Base-by-base conservation (phyloP, 257 asterid genomes). In the Ilex asprella region DNA sequence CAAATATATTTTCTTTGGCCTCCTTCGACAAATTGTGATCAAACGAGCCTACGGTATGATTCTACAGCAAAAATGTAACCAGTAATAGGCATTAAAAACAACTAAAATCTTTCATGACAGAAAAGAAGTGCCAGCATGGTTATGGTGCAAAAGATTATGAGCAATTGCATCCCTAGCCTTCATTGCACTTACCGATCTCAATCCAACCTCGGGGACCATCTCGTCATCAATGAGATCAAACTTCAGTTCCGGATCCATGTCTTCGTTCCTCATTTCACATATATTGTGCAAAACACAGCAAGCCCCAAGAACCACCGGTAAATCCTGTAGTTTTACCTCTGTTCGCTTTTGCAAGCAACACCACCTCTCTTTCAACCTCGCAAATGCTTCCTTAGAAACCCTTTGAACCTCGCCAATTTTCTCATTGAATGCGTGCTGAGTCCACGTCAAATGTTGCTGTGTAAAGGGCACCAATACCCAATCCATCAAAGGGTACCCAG, bases 241-340 rank as follows among this genome's bases (percentile, higher is more conserved):
- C 4, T 73, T 54, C 2, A 76, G 82, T 55, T 53, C 72, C 0
- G 81, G 77, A 41, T 85, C 95, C 59, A 84, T 63, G 5, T 54
- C 72, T 69, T 92, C 98, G 31, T 76, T 76, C 79, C 81, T 84
- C 84, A 92, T 3, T 73, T 88, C 95, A 29, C 98, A 92, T 14
- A 92, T 92, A 16, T 92, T 92, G 60, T 92, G 97, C 83, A 92
- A 67, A 12, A 92, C 97, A 43, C 97, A 92, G 71, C 98, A 92
- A 1, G 98, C 98, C 39, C 96, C 97, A 2, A 92, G 85, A 44
- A 92, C 93, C 5, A 88, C 93, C 0, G 98, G 98, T 71, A 92
- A 65, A 57, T 92, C 98, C 67, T 86, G 95, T 13, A 92, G 95
- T 70, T 88, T 88, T 62, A 86, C 93, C 66, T 88, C 98, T 1